Base-by-base conservation (phyloP, 2,329 filamentous ascomycete genomes). In the Penicillium italicum region DNA sequence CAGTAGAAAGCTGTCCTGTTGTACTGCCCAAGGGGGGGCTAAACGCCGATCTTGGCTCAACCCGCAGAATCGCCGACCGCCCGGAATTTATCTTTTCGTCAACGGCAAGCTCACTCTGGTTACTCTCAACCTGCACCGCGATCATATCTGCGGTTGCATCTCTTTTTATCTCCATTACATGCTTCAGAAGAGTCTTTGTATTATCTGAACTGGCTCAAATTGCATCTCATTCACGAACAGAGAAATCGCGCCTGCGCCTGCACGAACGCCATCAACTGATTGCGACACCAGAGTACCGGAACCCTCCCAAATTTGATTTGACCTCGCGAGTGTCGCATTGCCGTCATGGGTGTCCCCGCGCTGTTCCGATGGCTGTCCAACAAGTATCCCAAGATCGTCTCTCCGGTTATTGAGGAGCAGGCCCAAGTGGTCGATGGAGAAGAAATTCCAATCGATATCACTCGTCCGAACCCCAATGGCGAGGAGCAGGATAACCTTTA, bases 401-500 rank as follows among this genome's bases (percentile, higher is more conserved):
- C 90, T 10, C 84, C 88, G 7, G 94, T 99, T 52, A 82, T 92
- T 54, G 94, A 99, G 78, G 90, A 97, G 60, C 81, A 85, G 64
- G 89, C 92, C 10, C 80, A 88, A 53, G 86, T 86, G 62, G 85
- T 97, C 74, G 90, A 96, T 81, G 93, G 91, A 63, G 83, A 87
- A 41, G 81, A 84, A 64, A 87, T 97, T 55, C 94, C 94, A 2
- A 85, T 97, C 58, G 91, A 99, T 71, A 86, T 85, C 11, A 91
- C 88, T 7, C 80, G 84, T 37, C 86, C 90, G 6, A 99, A 99
- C 70, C 95, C 95, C 3, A 99, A 99, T 76, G 91, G 91, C 72
- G 93, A 97, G 76, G 94, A 99, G 74, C 90, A 96, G 69, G 93
- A 99, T 77, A 99, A 99, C 69, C 80, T 99, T 6, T 99, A 99